Evolutionary conservation across 2,329 filamentous ascomycete species (phyloP), one percentile per base, ranked within the genome.

Genomic region (Coniochaeta ligniaria): DNA sequence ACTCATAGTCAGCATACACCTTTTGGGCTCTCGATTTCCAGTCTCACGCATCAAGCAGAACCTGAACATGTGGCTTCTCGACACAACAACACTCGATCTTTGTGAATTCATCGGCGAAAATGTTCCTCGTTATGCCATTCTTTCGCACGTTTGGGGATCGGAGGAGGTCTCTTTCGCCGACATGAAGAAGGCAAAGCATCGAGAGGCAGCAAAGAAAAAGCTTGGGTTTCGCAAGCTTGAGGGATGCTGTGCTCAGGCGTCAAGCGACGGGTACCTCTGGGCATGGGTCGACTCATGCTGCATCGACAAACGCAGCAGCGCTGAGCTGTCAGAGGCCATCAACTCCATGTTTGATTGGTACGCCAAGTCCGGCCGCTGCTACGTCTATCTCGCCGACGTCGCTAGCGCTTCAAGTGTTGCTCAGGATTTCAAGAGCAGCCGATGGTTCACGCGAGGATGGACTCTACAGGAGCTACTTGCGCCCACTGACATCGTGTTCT

Each of bases 371-470:
- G 11, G 8, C 2, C 22, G 47, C 24, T 52, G 47, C 47, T 52
- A 52, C 16, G 47, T 52, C 24, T 52, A 52, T 22, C 47, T 52
- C 26, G 22, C 47, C 12, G 47, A 52, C 26, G 47, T 52, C 16
- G 6, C 6, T 4, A 31, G n/a, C 14, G 26, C 2, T 31, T 9
- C 11, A 22, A 5, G 9, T 8, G 11, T 14, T 8, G 11, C 9
- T 4, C 22, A 17, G 12, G 47, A 52, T 3, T 12, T 52, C 14
- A 28, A 28, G 22, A 26, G 17, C 3, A 52, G 52, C 28, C 52
- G 55, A 2, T 62, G 60, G 60, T 62, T 60, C 35, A 60, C 43
- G 16, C 50, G 60, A 41, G 60, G 60, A 16, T 62, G 58, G 60
- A 62, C 41, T 31, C 50, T n/a, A 45, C 59, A 62, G 17, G 58